Base-by-base conservation (phyloP, 305 asterid genomes). In the Euphrasia arctica region DNA sequence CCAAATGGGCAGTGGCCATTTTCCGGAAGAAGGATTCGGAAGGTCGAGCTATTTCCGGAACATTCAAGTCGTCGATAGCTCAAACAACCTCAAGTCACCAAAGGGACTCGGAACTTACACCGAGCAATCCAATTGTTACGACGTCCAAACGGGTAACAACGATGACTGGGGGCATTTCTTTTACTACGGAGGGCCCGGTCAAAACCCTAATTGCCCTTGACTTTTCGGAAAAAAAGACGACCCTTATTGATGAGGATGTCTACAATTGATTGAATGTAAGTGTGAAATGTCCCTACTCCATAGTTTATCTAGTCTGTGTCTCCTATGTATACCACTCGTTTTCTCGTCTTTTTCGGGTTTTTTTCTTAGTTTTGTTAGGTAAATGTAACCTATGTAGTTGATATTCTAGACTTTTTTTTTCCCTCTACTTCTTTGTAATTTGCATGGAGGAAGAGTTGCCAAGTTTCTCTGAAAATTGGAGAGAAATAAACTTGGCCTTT, bases 111-210 rank as follows among this genome's bases (percentile, higher is more conserved):
- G 86, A 13, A 76, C 80, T 10, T 86, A 68, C 71, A 80, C 90
- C 0, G 94, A 83, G 69, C 78, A 83, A 64, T 73, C 85, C 60
- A 83, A 83, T 59, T 86, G 94, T 75, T 86, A 86, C 56, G 84
- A 83, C 71, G 81, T 86, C 66, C 81, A 83, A 70, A 73, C 80
- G 50, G 89, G 90, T 8, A 77, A 62, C 39, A 85, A 83, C 62
- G 75, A 69, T 8, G 84, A 83, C 69, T 85, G 93, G 93, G 93
- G 90, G 11, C 79, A 75, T 54, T 79, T 77, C 72, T 86, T 86
- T 71, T 86, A 83, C 79, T 86, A 81, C 70, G 94, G 90, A 50
- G 93, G 93, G 62, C 93, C 93, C 14, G 90, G 93, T 11, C 74
- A 73, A 43, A 80, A 78, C 75, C 74, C 82, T 6, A 84, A 84